Base-by-base conservation (phyloP, 2,329 filamentous ascomycete species). In the Drechslerella coelobrocha region DNA sequence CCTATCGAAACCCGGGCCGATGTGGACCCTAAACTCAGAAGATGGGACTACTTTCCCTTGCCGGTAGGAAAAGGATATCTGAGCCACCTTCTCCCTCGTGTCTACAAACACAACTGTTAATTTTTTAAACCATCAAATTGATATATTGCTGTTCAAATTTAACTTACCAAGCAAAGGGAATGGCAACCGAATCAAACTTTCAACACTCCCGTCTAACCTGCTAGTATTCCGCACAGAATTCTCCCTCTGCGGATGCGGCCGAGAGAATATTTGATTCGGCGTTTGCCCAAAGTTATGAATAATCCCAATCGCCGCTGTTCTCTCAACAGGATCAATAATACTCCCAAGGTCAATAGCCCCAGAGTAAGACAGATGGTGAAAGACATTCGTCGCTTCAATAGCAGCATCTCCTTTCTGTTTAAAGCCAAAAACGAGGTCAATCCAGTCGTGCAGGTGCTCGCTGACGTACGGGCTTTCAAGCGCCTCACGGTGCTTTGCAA, bases 231-330 rank as follows among this genome's bases (percentile, higher is more conserved):
- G 87, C 85, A 21, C 85, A 82, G 2, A 84, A 80, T 61, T 89
- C 73, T 96, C 92, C 12, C 89, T 85, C n/a, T 85, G 81, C 2
- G 89, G 88, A 78, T 99, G 94, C 10, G 89, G 83, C 66, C 89
- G 88, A 47, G 86, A 85, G 78, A 97, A 99, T 14, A 97, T 89
- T 78, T 99, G 95, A 75, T 95, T 90, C 1, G 95, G 94, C 1
- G 95, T 99, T 78, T 99, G 94, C 0, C 94, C 94, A 78, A 99
- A 99, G 75, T 97, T 97, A 79, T 99, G 93, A 75, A 99, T 97
- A 74, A 97, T 96, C 31, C 91, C 91, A 59, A 96, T 97, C 0
- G 92, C 93, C 3, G 93, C 90, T 5, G 92, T 83, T 45, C 92
- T 85, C 78, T 97, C 92, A 61, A 93, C 86, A 0, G 90, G 89